A percentile compares a stretch with the other conserved stretches of the same genome.
These are phyloP conservation scores for Zasmidium angulare DNA, from an alignment of 2,329 filamentous ascomycete species.

Conservation along the genomic window DNA sequence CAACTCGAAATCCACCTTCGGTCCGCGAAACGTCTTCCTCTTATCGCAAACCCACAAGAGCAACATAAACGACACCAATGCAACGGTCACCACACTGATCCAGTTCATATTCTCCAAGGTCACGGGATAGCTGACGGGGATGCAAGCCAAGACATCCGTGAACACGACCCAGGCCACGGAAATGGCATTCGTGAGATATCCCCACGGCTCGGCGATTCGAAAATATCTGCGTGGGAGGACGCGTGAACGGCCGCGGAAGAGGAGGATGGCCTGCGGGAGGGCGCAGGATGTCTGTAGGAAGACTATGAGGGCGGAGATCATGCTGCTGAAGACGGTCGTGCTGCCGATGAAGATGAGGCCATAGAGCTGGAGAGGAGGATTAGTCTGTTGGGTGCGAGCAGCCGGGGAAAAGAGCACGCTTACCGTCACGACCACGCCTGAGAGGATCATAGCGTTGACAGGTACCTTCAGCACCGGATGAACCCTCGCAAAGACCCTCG, in stretches of 20 bases:
- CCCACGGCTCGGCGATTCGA: background rate
- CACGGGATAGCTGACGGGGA: slow-evolving; percentile 33
- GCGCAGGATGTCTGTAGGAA: slow-evolving; percentile 3
- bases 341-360: slow-evolving; percentile 63
- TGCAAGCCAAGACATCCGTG: slow-evolving; percentile 62
- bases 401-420: background rate
- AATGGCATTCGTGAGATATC: slow-evolving; percentile 46
- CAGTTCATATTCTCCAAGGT: slow-evolving; percentile 6
- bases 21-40: background rate
- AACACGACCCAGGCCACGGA: slow-evolving; percentile 57
- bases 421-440: slow-evolving; percentile 50
- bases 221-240: slow-evolving; percentile 6
- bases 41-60: background rate
- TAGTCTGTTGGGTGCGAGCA: background rate
- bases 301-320: slow-evolving; percentile 4
- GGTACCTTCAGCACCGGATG: slow-evolving; percentile 47
- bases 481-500: slow-evolving; percentile 36
- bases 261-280: slow-evolving; percentile 3
- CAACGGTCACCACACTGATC: background rate
- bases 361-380: slow-evolving; percentile 32
- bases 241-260: background rate
- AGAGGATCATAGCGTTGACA: slow-evolving; percentile 53
- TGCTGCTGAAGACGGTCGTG: slow-evolving; percentile 41
- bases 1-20: slow-evolving; percentile 2
- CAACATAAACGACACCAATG: background rate